Base-by-base conservation (phyloP, 257 asterid genomes). In the Voacanga thouarsii region DNA sequence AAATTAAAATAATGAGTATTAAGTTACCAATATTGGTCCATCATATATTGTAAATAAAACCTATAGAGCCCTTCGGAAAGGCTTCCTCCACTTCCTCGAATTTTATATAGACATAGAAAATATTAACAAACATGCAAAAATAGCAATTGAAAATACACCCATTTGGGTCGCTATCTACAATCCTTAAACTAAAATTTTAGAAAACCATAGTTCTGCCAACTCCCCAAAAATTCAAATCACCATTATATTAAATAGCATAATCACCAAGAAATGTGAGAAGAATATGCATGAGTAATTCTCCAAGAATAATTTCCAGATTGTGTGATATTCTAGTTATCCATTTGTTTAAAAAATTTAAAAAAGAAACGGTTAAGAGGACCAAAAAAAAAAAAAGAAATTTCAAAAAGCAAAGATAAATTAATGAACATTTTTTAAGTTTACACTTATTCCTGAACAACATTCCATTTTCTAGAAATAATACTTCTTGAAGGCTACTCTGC, bases 361-460 rank as follows among this genome's bases (percentile, higher is more conserved):
- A 71, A 44, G 24, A 23, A 64, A 45, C 49, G 26, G 28, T 0
- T 8, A 44, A 69, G 30, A 24, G 14, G 33, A 68, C 30, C n/a
- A 12, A 56, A 78, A 45, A 43, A 69, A 43, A 24, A 1, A 24
- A 39, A 3, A 26, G 49, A 76, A 53, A n/a, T n/a, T 39, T 47
- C 23, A 60, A 69, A 60, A 60, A 67, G 45, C 33, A 61, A 70
- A 63, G 41, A 30, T 15, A 2, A 19, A 41, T 8, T 61, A 75
- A 75, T 75, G 60, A 28, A 67, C 61, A 71, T 28, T 21, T 45
- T 53, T 33, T 28, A 45, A 50, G 75, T 73, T 12, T 30, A 74
- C 85, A 92, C 98, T 97, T 91, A 78, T 88, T 87, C 65, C 96
- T 91, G 88, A 92, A 87, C 91, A 94, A 67, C 87, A 94, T 57